A percentile compares a stretch with the other conserved stretches of the same genome.
These are phyloP conservation scores for Ramichloridium luteum DNA, from an alignment of 2,329 filamentous ascomycete species.

Conservation along the genomic window DNA sequence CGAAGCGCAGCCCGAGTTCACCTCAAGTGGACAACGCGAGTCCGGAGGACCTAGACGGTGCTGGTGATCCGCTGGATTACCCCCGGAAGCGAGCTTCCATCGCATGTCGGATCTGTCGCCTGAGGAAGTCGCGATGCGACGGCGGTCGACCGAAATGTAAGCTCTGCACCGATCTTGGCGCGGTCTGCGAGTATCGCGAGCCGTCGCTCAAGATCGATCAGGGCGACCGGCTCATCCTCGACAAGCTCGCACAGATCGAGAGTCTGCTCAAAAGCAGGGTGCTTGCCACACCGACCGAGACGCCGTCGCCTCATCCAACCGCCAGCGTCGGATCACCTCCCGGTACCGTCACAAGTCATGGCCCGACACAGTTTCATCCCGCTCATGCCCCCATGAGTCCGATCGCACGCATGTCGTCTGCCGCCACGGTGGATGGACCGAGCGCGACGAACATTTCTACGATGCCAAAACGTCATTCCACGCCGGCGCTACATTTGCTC, in stretches of 20 bases:
- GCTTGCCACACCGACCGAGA: constrained; percentile 26
- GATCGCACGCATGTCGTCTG: background rate
- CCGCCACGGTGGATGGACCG: constrained; percentile 5
- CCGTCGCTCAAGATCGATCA: constrained; percentile 79
- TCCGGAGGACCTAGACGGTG: constrained; percentile 5
- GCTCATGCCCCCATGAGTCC: background rate
- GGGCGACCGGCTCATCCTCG: constrained; percentile 73
- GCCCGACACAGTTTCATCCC: background rate
- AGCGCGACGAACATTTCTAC: constrained; percentile 66
- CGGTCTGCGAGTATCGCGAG: constrained; percentile 73
- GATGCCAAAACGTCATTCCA: constrained; percentile 77
- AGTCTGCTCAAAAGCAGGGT: constrained; percentile 62
- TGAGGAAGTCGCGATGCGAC: constrained; percentile 24
- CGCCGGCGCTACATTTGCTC: constrained; percentile 63
- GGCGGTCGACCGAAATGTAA: constrained; percentile 62
- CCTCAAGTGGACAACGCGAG: constrained; percentile 2
- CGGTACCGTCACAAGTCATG: background rate
- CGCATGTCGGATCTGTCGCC: constrained; percentile 24
- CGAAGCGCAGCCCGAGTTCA: too few species aligned
- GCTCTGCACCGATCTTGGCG: constrained; percentile 68
- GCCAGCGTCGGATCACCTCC: constrained; percentile 1
- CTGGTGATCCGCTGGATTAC: constrained; percentile 22
- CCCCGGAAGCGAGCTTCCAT: constrained; percentile 23
- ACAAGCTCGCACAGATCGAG: constrained; percentile 66
- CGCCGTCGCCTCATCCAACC: background rate